These are phyloP conservation scores for Penicillium steckii DNA, from an alignment of 495 filamentous ascomycete genomes.

Conservation along the genomic window DNA sequence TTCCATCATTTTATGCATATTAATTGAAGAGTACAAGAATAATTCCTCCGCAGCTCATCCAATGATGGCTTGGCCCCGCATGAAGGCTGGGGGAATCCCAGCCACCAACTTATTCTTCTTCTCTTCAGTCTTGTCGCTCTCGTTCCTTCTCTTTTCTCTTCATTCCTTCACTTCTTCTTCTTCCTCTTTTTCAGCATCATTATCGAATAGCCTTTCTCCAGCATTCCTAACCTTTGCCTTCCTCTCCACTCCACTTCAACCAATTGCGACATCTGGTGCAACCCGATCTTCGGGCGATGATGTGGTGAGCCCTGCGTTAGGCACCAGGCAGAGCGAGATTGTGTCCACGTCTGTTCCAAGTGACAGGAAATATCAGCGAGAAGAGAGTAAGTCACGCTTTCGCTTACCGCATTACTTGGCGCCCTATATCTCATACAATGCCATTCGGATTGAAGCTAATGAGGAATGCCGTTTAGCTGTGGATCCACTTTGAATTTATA, in stretches of 20 bases:
- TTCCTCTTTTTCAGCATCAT: no score
- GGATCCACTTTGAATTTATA: background rate
- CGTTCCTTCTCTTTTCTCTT: constrained; percentile 4
- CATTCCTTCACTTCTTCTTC: constrained; percentile 6
- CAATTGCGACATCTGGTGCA: constrained; percentile 2
- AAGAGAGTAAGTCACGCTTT: background rate
- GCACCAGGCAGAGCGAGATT: constrained; percentile 25
- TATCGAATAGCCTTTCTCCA: background rate
- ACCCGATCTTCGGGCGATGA: constrained; percentile 13
- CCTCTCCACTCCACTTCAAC: constrained; percentile 2
- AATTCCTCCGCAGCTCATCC: background rate
- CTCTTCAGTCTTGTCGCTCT: background rate
- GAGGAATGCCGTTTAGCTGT: constrained; percentile 4
- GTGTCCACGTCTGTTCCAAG: background rate
- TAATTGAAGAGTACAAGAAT: no score
- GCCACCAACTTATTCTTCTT: constrained; percentile 26
- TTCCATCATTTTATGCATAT: no score
- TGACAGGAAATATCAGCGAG: background rate
- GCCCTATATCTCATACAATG: constrained; percentile 6
- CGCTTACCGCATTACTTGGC: no score
- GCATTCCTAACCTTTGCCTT: constrained; percentile 9
- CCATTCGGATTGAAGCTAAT: constrained; percentile 2
- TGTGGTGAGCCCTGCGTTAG: constrained; percentile 21
- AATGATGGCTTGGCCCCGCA: constrained; percentile 14
- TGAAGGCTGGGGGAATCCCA: constrained; percentile 32